Base-by-base conservation (phyloP, 306 rosid species). In the Sesbania bispinosa region DNA sequence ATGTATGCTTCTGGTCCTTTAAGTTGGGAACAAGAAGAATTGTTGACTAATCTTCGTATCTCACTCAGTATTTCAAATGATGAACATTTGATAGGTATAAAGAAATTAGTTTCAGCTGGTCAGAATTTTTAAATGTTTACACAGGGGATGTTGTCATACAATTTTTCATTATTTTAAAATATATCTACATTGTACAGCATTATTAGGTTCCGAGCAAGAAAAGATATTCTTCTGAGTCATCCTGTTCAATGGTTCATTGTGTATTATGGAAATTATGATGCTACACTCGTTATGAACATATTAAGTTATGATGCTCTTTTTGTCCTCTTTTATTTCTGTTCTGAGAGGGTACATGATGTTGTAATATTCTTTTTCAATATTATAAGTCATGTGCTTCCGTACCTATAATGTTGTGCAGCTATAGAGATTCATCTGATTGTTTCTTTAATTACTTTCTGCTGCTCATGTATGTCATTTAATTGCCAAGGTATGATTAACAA, bases 11-110 rank as follows among this genome's bases (percentile, higher is more conserved):
- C 90, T 51, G 97, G 99, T 74, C 84, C 90, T 84, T 80, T 94
- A 82, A 94, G 89, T 78, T 94, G 97, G 99, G 97, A 89, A 74
- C 81, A 91, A 35, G 91, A 89, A 89, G 89, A 73, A 32, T 71
- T 87, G 67, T 76, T 94, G 86, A 91, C 99, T 65, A 88, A 83
- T 63, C 92, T 94, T 74, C 97, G 99, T 41, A 84, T 82, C 64
- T 81, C 90, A 70, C 96, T 94, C 62, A 83, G 88, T 77, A 82
- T 94, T 73, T 87, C 99, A 8, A 89, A 91, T 74, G 99, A 94
- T 81, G 97, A 91, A 85, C 90, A 82, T 73, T 75, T 65, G 81
- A 70, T 60, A 45, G 79, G 69, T 81, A 65, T 82, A 70, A 75
- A 57, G 73, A 70, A 71, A 51, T 66, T 83, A 71, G 71, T 76